Base-by-base conservation (phyloP, 306 rosid genomes). In the Quillaja saponaria region DNA sequence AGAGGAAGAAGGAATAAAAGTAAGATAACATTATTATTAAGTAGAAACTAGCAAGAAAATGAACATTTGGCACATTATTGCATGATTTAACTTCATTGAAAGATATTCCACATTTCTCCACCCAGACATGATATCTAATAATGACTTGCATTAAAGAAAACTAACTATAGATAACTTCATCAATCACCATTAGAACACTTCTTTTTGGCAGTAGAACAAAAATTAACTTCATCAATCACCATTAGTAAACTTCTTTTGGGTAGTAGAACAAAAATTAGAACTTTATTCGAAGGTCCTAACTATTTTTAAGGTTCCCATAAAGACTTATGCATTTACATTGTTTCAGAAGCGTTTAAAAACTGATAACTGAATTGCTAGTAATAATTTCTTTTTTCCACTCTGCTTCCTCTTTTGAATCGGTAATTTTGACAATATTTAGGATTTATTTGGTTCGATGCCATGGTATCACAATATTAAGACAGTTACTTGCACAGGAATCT, bases 1-100 rank as follows among this genome's bases (percentile, higher is more conserved):
- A 66, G 58, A 59, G 67, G 49, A 46, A 61, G 34, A 64, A 58
- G 31, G 46, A 65, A 70, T 50, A 45, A 61, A 60, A 18, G 21
- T 61, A 19, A 49, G 33, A 13, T 11, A 50, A 50, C 21, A 34
- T 58, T 33, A 21, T 63, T 60, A n/a, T 18, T 48, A 46, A 54
- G 39, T 31, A 63, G 10, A 58, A 53, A 67, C 46, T 38, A 35
- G 21, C 57, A 19, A 57, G 58, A 62, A 39, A 55, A 63, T 38
- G 73, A 73, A 51, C 48, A 38, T 11, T 3, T 15, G n/a, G 51
- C 34, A 54, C 55, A 25, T 18, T 45, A 64, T 13, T 33, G 49
- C 71, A 64, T 49, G 51, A 44, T 71, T 59, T 16, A 20, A 59
- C 41, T 49, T 16, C 33, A 34, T 3, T 42, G 55, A 59, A 61